phyloP scores from a whole-genome alignment of 2,329 filamentous ascomycete species.

The Cyphellophora attinorum region DNA sequence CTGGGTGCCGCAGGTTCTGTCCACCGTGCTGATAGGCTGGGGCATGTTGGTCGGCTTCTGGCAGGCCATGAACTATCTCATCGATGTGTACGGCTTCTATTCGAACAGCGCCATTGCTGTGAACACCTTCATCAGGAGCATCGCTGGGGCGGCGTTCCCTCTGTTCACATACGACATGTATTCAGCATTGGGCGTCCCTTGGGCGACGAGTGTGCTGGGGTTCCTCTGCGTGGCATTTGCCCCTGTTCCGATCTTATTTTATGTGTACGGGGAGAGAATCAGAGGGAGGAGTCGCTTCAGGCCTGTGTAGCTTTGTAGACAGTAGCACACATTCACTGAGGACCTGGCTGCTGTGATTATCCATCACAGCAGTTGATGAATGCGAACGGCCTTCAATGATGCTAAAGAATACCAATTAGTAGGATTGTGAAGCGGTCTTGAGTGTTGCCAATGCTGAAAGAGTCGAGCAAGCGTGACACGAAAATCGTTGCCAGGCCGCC shows the following conservation, averaged over 20 bases:
- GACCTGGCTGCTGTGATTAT: too few relatives aligned
- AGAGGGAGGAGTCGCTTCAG: neutral
- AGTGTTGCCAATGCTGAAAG: too few relatives aligned
- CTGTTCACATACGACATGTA: conserved; percentile 26
- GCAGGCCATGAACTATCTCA: conserved; percentile 33
- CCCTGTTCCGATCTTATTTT: conserved; percentile 41
- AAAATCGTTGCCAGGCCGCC: too few relatives aligned
- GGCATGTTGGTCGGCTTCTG: conserved; percentile 35
- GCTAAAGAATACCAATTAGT: too few relatives aligned
- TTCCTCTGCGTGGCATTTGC: conserved; percentile 31
- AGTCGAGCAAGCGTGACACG: too few relatives aligned
- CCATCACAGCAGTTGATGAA: too few relatives aligned
- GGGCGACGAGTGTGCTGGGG: conserved; percentile 29
- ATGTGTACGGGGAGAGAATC: conserved; percentile 35
- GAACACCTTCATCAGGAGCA: conserved; percentile 26
- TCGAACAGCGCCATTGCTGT: conserved; percentile 31
- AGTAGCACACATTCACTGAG: too few relatives aligned
- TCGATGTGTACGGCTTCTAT: conserved; percentile 31
- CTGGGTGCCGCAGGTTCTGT: conserved; percentile 36
- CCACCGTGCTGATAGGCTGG: conserved; percentile 33
- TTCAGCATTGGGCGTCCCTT: conserved; percentile 27
- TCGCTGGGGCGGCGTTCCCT: conserved; percentile 25
- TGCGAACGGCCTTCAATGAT: too few relatives aligned
- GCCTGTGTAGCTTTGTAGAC: too few relatives aligned
- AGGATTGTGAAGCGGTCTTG: too few relatives aligned